Percentiles rank a stretch among this genome's conserved stretches.
These are phyloP conservation scores for Penstemon newberryi DNA, from an alignment of 257 asterid species.

Conservation along the genomic window DNA sequence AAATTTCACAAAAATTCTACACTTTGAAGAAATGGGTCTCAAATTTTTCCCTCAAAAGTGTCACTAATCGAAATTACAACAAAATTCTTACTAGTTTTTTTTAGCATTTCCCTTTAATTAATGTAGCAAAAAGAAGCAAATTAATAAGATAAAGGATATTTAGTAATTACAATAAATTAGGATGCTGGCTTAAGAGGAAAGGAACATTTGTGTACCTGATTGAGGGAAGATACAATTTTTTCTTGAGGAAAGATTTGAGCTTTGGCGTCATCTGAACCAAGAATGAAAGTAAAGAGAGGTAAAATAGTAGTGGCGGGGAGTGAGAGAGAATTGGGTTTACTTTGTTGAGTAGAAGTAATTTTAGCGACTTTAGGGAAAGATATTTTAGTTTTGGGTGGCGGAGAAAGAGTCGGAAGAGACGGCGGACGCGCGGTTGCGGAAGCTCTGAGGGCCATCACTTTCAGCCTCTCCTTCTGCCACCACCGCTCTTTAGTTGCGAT, in stretches of 20 bases:
- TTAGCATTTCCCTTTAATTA: neutral
- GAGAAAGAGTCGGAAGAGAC: conserved; percentile 40
- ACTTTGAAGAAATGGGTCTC: conserved; percentile 18
- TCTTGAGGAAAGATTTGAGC: conserved; percentile 79
- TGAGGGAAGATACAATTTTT: conserved; percentile 78
- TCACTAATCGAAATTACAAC: neutral
- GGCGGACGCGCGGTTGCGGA: conserved; percentile 69
- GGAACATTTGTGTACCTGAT: conserved; percentile 50
- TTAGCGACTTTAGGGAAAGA: conserved; percentile 31
- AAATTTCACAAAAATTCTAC: conserved; percentile 26
- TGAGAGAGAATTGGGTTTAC: conserved; percentile 28
- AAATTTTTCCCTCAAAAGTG: neutral
- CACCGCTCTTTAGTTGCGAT: neutral
- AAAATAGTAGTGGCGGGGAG: conserved; percentile 61
- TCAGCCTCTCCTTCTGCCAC: conserved; percentile 4
- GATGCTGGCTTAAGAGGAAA: neutral
- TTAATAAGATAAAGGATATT: too few species aligned
- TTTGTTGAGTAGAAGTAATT: neutral
- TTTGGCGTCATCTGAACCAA: conserved; percentile 60
- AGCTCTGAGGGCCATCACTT: conserved; percentile 80
- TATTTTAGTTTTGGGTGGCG: conserved; percentile 29
- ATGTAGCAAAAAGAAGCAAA: neutral
- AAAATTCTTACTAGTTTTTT: neutral
- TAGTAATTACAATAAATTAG: too few species aligned
- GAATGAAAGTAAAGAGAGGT: conserved; percentile 61